phyloP scores from a whole-genome alignment of 805 yeast genomes.

The Candida khao-thaluensis region DNA sequence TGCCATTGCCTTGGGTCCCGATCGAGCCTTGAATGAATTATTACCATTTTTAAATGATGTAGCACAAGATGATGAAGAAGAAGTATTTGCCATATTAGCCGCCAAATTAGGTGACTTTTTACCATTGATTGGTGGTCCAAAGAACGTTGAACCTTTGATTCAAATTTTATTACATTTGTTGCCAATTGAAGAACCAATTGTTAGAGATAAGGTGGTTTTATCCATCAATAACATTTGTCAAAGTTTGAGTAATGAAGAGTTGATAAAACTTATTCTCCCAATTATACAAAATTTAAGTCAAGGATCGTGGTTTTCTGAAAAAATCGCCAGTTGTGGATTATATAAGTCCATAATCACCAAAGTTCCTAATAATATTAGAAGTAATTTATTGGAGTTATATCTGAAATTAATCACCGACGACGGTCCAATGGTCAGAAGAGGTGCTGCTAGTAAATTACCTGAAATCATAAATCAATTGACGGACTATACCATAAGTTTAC shows the following conservation, averaged over 20 bases:
- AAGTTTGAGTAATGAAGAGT: conserved; percentile 61
- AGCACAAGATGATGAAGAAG: conserved; percentile 97
- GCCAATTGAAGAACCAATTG: conserved; percentile 93
- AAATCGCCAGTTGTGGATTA: conserved; percentile 89
- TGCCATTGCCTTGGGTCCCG: conserved; percentile 92
- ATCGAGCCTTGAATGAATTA: conserved; percentile 84
- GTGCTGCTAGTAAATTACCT: conserved; percentile 87
- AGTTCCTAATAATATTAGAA: conserved; percentile 55
- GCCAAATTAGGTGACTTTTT: conserved; percentile 85
- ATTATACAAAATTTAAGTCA: conserved; percentile 74
- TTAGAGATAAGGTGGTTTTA: conserved; percentile 89
- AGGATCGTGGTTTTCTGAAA: conserved; percentile 92
- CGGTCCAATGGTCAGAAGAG: conserved; percentile 96
- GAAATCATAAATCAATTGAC: conserved; percentile 57
- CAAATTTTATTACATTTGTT: conserved; percentile 79
- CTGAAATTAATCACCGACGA: conserved; percentile 79
- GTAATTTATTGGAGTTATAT: conserved; percentile 64
- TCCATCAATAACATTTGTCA: conserved; percentile 72
- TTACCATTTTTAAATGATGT: conserved; percentile 87
- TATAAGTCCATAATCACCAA: conserved; percentile 67
- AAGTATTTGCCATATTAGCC: conserved; percentile 90
- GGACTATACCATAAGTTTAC: conserved; percentile 30
- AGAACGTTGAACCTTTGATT: conserved; percentile 49
- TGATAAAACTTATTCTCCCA: conserved; percentile 67
- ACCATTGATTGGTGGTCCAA: conserved; percentile 83